Base-by-base conservation (phyloP, 179 eudicot genomes). In the Kewa caespitosa region DNA sequence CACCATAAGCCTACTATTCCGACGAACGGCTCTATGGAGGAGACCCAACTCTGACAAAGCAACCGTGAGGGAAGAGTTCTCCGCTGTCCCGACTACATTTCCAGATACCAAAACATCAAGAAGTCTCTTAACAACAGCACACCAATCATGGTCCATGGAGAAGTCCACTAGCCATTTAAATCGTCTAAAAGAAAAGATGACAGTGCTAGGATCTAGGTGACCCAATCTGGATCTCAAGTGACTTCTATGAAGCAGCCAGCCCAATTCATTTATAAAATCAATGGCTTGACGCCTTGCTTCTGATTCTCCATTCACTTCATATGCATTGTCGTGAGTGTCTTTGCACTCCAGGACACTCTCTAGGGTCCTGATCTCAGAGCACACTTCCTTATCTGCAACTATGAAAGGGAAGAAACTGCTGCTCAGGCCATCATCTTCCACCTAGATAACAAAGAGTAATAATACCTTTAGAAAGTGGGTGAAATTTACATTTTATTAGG, bases 361-460 rank as follows among this genome's bases (percentile, higher is more conserved):
- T 15, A 92, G 88, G 34, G 30, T 88, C 68, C 92, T 61, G 67
- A 92, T 89, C 78, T 92, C 96, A 66, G 86, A 81, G 82, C 97
- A 92, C 57, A 92, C 88, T 77, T 92, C 91, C 77, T 84, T 84
- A 73, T 91, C 97, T 2, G 97, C 88, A 41, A 92, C 97, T 72
- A 92, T 87, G 72, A 91, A 92, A 31, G 97, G 97, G 78, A 91
- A 88, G 89, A 89, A 91, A 80, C 92, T 91, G 84, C 86, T 81
- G 79, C 86, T 83, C 25, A 92, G 89, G 67, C 90, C 84, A 31
- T 89, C 75, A 81, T 92, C 96, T 84, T 92, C 97, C 64, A 92
- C 89, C 97, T 92, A 81, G 62, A 77, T 48, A 25, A 69, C 48
- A 39, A 71, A 67, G 50, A 17, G 39, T 30, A 20, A 63, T 32